Base-by-base conservation (phyloP, 805 yeast species). In the Priceomyces castillae region DNA sequence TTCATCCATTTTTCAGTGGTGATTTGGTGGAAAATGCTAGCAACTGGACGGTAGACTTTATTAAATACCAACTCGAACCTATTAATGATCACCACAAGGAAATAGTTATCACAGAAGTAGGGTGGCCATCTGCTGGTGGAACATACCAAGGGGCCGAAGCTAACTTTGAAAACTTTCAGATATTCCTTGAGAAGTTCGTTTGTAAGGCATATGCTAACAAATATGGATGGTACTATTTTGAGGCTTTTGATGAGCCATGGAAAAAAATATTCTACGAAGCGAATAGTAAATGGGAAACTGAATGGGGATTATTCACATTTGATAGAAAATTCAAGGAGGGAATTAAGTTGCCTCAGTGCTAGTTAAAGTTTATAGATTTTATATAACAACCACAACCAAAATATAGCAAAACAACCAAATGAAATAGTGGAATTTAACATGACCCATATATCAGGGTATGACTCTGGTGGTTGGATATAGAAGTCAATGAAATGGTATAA, bases 371-470 rank as follows among this genome's bases (percentile, higher is more conserved):
- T 47, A 43, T 57, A 64, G 16, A 65, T 57, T 34, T 54, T 83
- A 63, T 74, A 81, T 53, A 84, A 72, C 30, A 77, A 75, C 96
- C 97, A 94, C n/a, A 89, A 48, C 82, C 90, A 90, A 54, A 87
- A 87, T 37, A 85, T 56, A 0, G 66, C 59, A 54, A 90, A 92
- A 46, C 90, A 86, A 0, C 77, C 84, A 57, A 88, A 90, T 0
- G 94, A 84, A 2, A 90, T 56, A 0, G 82, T 55, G 34, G 84
- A 80, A 56, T 94, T 94, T 3, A 80, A 76, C 18, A 92, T 73
- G 0, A 87, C 87, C 90, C 94, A 88, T 4, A 94, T 52, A 61
- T 94, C 97, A 1, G 97, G 97, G 49, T 80, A 84, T 30, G 63
- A 58, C 1, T 59, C 47, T 1, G 92, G 88, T 1, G 95, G 82